Evolutionary conservation across 345 rosid genomes (phyloP).

Genomic region (Odontarrhena argentea): DNA sequence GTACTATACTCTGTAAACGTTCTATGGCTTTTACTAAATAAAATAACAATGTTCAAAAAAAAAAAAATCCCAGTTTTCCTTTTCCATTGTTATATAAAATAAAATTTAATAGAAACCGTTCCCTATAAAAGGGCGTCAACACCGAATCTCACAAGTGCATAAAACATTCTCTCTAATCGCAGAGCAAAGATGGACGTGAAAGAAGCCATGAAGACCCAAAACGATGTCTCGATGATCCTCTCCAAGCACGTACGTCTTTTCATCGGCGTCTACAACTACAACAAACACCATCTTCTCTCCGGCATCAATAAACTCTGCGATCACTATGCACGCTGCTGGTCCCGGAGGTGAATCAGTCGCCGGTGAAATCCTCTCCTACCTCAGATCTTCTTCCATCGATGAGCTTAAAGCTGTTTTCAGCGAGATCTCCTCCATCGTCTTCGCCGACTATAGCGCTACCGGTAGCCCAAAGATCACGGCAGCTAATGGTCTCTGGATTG

Average conservation of each 20-base stretch:
- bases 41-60: too few relatives aligned
- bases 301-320: constrained; percentile 3
- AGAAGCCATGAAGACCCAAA: constrained; percentile 28
- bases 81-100: too few relatives aligned
- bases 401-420: constrained; percentile 3
- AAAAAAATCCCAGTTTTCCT: too few relatives aligned
- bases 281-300: constrained; percentile 21
- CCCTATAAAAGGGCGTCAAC: too few relatives aligned
- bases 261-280: neutral
- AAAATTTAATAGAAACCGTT: too few relatives aligned
- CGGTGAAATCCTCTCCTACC: constrained; percentile 2
- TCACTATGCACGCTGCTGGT: constrained; percentile 8
- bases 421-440: constrained; percentile 4
- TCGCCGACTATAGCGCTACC: constrained; percentile 2
- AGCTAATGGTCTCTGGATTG: constrained; percentile 27
- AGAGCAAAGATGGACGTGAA: neutral
- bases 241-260: neutral
- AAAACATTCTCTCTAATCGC: neutral
- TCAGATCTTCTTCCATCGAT: neutral
- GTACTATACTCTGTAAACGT: too few relatives aligned
- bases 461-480: constrained; percentile 14
- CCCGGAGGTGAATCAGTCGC: neutral
- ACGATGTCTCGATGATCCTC: constrained; percentile 14
- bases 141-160: too few relatives aligned
- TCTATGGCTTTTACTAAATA: too few relatives aligned